Evolutionary conservation across 257 asterid species (phyloP), one percentile per base, ranked within the genome.

Genomic region (Penstemon davidsonii): DNA sequence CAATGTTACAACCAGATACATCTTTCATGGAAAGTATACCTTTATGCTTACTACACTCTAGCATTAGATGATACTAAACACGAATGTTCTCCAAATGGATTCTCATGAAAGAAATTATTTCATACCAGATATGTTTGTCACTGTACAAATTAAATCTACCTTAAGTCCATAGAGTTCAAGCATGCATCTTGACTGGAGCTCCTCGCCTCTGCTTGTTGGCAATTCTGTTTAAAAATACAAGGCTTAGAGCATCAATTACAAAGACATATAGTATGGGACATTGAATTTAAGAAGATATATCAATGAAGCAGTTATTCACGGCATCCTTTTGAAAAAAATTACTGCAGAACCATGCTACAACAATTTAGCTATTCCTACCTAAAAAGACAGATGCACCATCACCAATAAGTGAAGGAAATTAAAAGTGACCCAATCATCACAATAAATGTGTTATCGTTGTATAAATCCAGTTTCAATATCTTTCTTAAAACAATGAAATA

Each of bases 191-290:
- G 95, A 83, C 79, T 94, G 99, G 79, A 94, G 84, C 60, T 94
- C 96, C 86, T 94, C 99, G 6, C 99, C 96, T 85, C 96, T 82
- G 83, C 84, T 89, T 55, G 95, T 80, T 44, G 99, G 97, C 79
- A 94, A 76, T 70, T 81, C 99, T 94, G 92, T 67, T 76, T 68
- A 46, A 66, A 66, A 75, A 73, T 62, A 64, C 41, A 61, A 66
- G 50, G 59, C 50, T 73, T 61, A 51, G 40, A 47, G 12, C 37
- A 64, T 60, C 51, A 62, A 25, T 46, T 15, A 54, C 13, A 69
- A 71, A 53, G 64, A 77, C 40, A 39, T 60, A 62, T 57, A 42
- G 18, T 54, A 67, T 51, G 36, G 33, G 36, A 55, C 38, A 59
- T 52, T 50, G 46, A 25, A 71, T 40, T 36, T 5, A 18, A 10